A percentile compares a stretch with the other conserved stretches of the same genome.
Evolutionary conservation across 2,329 filamentous ascomycete genomes (phyloP).

Genomic region (Aureobasidium musti): DNA sequence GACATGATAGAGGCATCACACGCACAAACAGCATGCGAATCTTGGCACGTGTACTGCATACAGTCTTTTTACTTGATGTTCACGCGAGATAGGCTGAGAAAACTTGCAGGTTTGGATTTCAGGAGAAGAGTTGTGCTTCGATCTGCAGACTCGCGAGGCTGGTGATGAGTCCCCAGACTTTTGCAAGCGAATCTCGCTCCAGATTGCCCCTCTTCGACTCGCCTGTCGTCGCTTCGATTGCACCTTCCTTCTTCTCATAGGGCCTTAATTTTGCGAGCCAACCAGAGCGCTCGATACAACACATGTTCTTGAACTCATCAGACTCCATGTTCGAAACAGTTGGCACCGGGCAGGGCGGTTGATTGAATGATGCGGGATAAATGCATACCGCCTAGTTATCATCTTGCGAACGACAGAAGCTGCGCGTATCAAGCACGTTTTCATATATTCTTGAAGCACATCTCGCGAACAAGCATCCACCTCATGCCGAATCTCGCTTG

Average conservation of each 20-base stretch:
- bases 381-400: not conserved
- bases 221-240: not conserved
- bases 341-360: not conserved
- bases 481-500: constrained; percentile 5
- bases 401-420: not conserved
- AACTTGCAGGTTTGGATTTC: not conserved
- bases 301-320: not conserved
- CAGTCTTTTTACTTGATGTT: constrained; percentile 3
- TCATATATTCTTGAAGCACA: not conserved
- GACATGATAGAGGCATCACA: constrained; percentile 1
- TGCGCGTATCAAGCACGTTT: constrained; percentile 6
- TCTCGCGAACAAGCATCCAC: not conserved
- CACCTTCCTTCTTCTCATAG: not conserved
- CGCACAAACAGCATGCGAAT: not conserved
- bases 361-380: not conserved
- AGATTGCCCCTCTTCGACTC: not conserved
- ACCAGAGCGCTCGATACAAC: not conserved
- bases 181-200: constrained; percentile 19
- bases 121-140: not conserved
- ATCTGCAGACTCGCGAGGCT: constrained; percentile 11
- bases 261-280: not conserved
- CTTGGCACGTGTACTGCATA: constrained; percentile 2
- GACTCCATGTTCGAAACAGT: not conserved
- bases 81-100: not conserved
- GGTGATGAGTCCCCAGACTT: not conserved